These are phyloP conservation scores for Paracoccidioides lutzii DNA, from an alignment of 2,329 filamentous ascomycete species.

Conservation along the genomic window DNA sequence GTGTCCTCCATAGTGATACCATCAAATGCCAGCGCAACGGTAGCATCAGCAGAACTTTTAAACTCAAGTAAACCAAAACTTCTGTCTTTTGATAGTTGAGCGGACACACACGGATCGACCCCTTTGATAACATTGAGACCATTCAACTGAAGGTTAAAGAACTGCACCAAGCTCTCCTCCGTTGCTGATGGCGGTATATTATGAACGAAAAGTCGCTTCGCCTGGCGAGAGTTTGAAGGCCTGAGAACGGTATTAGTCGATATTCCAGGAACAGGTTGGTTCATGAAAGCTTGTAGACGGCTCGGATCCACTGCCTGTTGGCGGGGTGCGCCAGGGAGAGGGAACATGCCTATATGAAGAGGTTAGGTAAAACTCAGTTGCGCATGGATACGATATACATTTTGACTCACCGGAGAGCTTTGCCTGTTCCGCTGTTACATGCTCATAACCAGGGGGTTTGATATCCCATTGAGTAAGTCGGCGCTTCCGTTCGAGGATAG, in stretches of 20 bases:
- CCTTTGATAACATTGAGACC: constrained; percentile 83
- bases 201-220: constrained; percentile 79
- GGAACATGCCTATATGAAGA: constrained; percentile 67
- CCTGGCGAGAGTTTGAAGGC: constrained; percentile 83
- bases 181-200: constrained; percentile 63
- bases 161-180: constrained; percentile 63
- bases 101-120: constrained; percentile 71
- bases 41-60: constrained; percentile 74
- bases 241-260: constrained; percentile 68
- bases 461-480: constrained; percentile 98
- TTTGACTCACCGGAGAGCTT: constrained; percentile 60
- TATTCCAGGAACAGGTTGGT: constrained; percentile 53
- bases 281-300: constrained; percentile 91
- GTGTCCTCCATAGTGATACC: constrained; percentile 76
- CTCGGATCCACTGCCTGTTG: constrained; percentile 92
- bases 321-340: constrained; percentile 83
- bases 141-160: constrained; percentile 95
- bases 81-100: constrained; percentile 65
- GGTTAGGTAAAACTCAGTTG: neutral
- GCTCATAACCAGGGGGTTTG: constrained; percentile 95
- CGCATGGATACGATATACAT: neutral
- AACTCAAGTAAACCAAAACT: constrained; percentile 85
- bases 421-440: constrained; percentile 93
- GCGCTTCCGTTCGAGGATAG: constrained; percentile 74
- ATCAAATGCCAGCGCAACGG: constrained; percentile 78